Conservation (phyloP, 225 moss, liverwort and hornwort genomes). For the Takakia lepidozioides region DNA sequence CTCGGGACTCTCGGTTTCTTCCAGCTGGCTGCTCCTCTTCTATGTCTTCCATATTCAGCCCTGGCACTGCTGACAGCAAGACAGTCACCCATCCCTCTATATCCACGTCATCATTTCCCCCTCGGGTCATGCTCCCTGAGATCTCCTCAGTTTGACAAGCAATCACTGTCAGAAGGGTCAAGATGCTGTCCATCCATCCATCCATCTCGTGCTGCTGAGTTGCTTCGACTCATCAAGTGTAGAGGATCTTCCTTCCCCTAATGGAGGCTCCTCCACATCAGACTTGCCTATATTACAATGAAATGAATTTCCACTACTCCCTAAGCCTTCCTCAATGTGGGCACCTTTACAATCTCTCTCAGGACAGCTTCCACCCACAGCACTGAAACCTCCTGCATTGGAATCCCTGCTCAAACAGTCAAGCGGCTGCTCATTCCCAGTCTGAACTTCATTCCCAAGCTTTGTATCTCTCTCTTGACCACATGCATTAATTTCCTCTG, state of each 20-base stretch:
- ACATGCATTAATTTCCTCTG: background rate
- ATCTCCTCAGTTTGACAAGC: too few relatives aligned
- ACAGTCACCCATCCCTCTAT: conserved; percentile 84
- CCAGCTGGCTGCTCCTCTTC: conserved; percentile 80
- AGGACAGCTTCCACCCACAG: too few relatives aligned
- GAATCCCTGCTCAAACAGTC: conserved; percentile 5
- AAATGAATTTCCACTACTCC: conserved; percentile 20
- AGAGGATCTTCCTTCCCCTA: too few relatives aligned
- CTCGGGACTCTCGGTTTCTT: conserved; percentile 78
- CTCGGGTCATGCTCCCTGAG: background rate
- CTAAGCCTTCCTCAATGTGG: conserved; percentile 20
- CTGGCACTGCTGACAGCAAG: conserved; percentile 81
- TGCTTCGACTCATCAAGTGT: too few relatives aligned
- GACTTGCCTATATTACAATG: conserved; percentile 19
- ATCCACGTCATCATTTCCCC: conserved; percentile 2
- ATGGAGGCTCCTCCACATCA: too few relatives aligned
- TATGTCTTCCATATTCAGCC: conserved; percentile 92
- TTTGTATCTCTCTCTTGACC: conserved; percentile 6
- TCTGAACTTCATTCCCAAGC: conserved; percentile 3
- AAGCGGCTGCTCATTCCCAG: background rate
- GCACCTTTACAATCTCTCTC: too few relatives aligned
- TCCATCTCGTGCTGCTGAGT: too few relatives aligned
- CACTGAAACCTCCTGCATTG: too few relatives aligned
- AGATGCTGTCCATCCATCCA: too few relatives aligned
- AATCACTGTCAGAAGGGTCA: too few relatives aligned